phyloP scores from a whole-genome alignment of 2,329 filamentous ascomycete species.

The Cercospora beticola region DNA sequence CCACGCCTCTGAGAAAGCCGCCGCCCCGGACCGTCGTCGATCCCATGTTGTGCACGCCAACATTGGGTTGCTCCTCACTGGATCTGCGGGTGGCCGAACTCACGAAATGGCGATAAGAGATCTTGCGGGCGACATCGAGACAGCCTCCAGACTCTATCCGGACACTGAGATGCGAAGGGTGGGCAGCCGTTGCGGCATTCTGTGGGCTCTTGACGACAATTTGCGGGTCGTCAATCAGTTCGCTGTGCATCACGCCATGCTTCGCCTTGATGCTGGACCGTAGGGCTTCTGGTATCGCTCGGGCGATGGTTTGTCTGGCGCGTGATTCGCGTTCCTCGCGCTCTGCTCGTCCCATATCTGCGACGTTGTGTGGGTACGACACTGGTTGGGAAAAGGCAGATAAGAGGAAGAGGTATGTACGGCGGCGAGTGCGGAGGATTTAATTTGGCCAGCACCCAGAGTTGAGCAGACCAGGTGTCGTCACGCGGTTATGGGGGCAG shows the following conservation, averaged over 20 bases:
- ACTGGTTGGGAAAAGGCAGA: neutral
- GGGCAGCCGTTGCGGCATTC: conserved; percentile 14
- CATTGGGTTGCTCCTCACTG: conserved; percentile 39
- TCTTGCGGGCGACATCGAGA: conserved; percentile 50
- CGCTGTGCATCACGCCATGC: conserved; percentile 54
- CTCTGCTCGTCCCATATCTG: conserved; percentile 26
- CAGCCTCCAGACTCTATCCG: conserved; percentile 54
- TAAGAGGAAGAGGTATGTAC: neutral
- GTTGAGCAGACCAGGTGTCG: conserved; percentile 1
- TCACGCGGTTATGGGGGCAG: conserved; percentile 8
- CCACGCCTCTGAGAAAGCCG: conserved; percentile 60
- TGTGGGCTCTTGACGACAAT: conserved; percentile 25
- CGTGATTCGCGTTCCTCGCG: conserved; percentile 31
- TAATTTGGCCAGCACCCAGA: neutral
- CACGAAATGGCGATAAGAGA: conserved; percentile 29
- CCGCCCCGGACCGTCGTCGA: conserved; percentile 62
- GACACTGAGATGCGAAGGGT: conserved; percentile 39
- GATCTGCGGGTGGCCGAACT: conserved; percentile 23
- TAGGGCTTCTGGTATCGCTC: conserved; percentile 58
- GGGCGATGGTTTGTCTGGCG: conserved; percentile 58
- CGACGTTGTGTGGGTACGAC: neutral
- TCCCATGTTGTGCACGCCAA: conserved; percentile 63
- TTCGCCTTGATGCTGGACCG: conserved; percentile 55
- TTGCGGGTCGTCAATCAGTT: conserved; percentile 49
- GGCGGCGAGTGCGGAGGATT: neutral